Percentiles rank a stretch among this genome's conserved stretches.
These are phyloP conservation scores for Yamadazyma triangularis DNA, from an alignment of 1,139 yeast species.

Conservation along the genomic window DNA sequence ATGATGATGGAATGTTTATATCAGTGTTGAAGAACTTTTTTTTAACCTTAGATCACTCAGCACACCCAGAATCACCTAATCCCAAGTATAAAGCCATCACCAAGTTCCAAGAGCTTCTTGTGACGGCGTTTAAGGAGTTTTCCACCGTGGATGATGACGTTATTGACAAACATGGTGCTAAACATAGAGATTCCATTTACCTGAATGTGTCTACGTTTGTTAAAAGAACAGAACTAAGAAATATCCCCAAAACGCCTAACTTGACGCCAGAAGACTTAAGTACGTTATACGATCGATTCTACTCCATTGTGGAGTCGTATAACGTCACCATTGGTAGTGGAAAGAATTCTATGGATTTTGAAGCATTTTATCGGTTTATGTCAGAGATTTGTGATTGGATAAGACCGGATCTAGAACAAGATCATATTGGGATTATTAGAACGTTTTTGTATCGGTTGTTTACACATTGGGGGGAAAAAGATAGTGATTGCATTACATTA, in stretches of 20 bases:
- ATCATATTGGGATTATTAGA: slow-evolving; percentile 16
- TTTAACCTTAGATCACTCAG: slow-evolving; percentile 70
- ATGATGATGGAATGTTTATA: slow-evolving; percentile 91
- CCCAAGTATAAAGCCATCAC: slow-evolving; percentile 65
- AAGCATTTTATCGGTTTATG: slow-evolving; percentile 69
- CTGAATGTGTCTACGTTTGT: slow-evolving; percentile 87
- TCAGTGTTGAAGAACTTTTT: slow-evolving; percentile 82
- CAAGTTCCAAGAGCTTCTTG: slow-evolving; percentile 84
- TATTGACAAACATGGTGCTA: slow-evolving; percentile 64
- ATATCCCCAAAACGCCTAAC: slow-evolving; percentile 68
- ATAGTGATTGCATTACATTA: slow-evolving; percentile 55
- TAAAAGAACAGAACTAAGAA: slow-evolving; percentile 85
- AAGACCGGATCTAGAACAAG: slow-evolving; percentile 23
- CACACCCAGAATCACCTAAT: slow-evolving; percentile 70
- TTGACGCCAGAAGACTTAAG: slow-evolving; percentile 57
- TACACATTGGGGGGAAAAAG: slow-evolving; percentile 63
- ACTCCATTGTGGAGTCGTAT: slow-evolving; percentile 64
- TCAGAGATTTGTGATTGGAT: slow-evolving; percentile 82
- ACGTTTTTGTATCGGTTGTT: slow-evolving; percentile 61
- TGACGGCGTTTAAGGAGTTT: slow-evolving; percentile 90
- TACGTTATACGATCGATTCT: slow-evolving; percentile 79
- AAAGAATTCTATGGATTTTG: slow-evolving; percentile 67
- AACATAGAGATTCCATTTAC: slow-evolving; percentile 71
- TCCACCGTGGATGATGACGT: slow-evolving; percentile 71
- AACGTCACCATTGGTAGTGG: slow-evolving; percentile 69